phyloP scores from a whole-genome alignment of 2,329 filamentous ascomycete genomes.

The Pseudogymnoascus sp. region DNA sequence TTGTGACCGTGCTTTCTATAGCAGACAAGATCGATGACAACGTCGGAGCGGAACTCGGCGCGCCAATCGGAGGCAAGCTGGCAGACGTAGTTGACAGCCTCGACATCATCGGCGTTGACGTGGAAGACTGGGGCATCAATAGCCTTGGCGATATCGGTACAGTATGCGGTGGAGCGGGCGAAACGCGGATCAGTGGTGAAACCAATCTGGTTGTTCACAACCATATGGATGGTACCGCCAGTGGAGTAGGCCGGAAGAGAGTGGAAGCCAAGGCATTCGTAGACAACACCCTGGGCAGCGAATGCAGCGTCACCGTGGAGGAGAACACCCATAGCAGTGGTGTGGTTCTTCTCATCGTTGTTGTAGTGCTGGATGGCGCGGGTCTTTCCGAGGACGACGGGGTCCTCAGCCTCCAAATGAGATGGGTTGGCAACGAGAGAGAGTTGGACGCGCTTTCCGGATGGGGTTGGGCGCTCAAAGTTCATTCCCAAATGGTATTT shows the following conservation, averaged over 20 bases:
- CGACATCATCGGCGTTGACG: constrained; percentile 96
- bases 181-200: constrained; percentile 98
- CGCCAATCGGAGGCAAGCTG: constrained; percentile 97
- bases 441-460: constrained; percentile 97
- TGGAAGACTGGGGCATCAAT: constrained; percentile 98
- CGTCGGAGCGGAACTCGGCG: constrained; percentile 96
- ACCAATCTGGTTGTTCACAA: constrained; percentile 99
- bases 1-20: constrained; percentile 99
- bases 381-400: constrained; percentile 94
- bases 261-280: constrained; percentile 97
- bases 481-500: constrained; percentile 99
- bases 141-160: constrained; percentile 97
- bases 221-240: constrained; percentile 90
- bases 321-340: constrained; percentile 88
- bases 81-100: constrained; percentile 97
- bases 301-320: constrained; percentile 97
- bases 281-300: constrained; percentile 92
- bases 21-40: constrained; percentile 96
- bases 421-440: constrained; percentile 98
- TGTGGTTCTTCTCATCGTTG: constrained; percentile 83
- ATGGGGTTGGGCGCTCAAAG: constrained; percentile 96
- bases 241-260: constrained; percentile 93
- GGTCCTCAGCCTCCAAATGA: constrained; percentile 95
- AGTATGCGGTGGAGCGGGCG: constrained; percentile 94
- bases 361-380: constrained; percentile 99